Conservation (phyloP, 108 stramenopile species). For the Chaetoceros tenuissimus region DNA sequence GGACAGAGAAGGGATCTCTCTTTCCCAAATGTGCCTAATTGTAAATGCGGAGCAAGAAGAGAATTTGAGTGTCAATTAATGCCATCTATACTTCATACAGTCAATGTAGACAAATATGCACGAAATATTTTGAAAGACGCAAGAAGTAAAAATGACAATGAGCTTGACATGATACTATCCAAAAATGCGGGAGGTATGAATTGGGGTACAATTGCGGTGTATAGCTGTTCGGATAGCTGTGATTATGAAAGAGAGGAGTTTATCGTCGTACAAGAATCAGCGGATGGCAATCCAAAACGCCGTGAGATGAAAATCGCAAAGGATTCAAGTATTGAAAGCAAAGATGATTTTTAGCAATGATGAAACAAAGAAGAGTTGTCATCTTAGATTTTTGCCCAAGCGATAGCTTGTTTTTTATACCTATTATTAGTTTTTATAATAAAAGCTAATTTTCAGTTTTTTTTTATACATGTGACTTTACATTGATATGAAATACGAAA, state of each 20-base stretch:
- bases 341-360: too few species aligned
- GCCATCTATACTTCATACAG: conserved; percentile 60
- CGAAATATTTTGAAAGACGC: not conserved
- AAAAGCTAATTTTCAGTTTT: too few species aligned
- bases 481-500: too few species aligned
- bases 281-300: conserved; percentile 16
- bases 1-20: not conserved
- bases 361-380: too few species aligned
- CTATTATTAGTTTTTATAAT: too few species aligned
- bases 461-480: too few species aligned
- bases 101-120: conserved; percentile 53
- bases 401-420: too few species aligned
- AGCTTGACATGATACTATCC: conserved; percentile 10
- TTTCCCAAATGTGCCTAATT: conserved; percentile 29
- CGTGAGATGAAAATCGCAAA: not conserved
- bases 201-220: conserved; percentile 73
- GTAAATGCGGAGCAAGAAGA: conserved; percentile 38
- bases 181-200: conserved; percentile 54
- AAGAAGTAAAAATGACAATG: conserved; percentile 1
- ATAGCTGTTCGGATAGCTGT: conserved; percentile 55
- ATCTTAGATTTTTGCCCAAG: too few species aligned
- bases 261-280: conserved; percentile 51
- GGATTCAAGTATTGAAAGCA: too few species aligned
- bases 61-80: conserved; percentile 66
- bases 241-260: conserved; percentile 35